Evolutionary conservation across 345 rosid species (phyloP).

Genomic region (Pugionium cornutum): DNA sequence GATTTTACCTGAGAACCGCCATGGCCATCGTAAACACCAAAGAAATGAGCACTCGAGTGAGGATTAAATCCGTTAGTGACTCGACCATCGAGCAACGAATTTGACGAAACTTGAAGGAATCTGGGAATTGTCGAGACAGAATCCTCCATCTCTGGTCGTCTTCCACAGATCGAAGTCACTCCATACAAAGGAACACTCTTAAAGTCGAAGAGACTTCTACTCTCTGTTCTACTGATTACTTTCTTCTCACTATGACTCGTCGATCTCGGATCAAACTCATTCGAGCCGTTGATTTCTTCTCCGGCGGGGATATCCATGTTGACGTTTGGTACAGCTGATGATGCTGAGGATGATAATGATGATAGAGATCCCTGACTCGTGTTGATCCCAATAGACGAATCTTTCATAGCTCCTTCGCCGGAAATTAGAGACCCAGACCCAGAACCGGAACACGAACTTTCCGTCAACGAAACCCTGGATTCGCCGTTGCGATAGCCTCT

Average conservation of each 20-base stretch:
- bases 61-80: constrained; percentile 34
- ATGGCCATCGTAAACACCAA: constrained; percentile 81
- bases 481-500: constrained; percentile 30
- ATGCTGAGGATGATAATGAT: constrained; percentile 19
- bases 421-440: not conserved
- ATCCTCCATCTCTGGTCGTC: constrained; percentile 87
- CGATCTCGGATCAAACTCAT: constrained; percentile 37
- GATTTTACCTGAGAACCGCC: constrained; percentile 67
- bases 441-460: constrained; percentile 29
- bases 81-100: constrained; percentile 34
- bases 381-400: constrained; percentile 21
- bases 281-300: constrained; percentile 31
- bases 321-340: constrained; percentile 14
- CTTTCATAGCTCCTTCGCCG: constrained; percentile 29
- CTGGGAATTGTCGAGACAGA: constrained; percentile 54
- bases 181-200: constrained; percentile 48
- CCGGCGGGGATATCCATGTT: constrained; percentile 23
- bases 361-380: constrained; percentile 18
- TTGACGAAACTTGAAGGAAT: constrained; percentile 48
- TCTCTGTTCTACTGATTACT: constrained; percentile 42
- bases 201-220: constrained; percentile 37
- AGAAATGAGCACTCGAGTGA: constrained; percentile 52
- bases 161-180: constrained; percentile 41
- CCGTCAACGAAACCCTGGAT: constrained; percentile 5
- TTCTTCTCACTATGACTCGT: constrained; percentile 38